Conservation (phyloP, 306 rosid genomes). For the Malus orientalis region DNA sequence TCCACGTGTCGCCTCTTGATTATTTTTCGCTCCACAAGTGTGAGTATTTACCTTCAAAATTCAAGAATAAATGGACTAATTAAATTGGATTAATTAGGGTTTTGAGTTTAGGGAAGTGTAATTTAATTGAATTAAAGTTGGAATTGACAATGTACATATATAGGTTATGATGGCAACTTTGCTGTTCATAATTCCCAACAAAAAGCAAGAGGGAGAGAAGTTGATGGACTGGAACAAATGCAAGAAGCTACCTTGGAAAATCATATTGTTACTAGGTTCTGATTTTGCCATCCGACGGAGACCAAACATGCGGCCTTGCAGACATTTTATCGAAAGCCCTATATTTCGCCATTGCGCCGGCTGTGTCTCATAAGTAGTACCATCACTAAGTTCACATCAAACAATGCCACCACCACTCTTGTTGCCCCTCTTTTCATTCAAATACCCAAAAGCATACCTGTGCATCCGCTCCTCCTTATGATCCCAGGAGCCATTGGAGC, state of each 20-base stretch:
- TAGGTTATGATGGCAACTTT: conserved; percentile 72
- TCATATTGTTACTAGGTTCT: conserved; percentile 71
- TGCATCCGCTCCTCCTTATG: conserved; percentile 76
- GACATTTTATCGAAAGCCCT: conserved; percentile 46
- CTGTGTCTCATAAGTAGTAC: conserved; percentile 55
- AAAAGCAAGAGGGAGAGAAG: conserved; percentile 60
- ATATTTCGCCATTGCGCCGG: conserved; percentile 69
- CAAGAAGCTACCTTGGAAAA: conserved; percentile 81
- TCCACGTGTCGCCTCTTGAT: no score
- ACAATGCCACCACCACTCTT: conserved; percentile 77
- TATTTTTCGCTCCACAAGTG: conserved; percentile 17
- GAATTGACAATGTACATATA: neutral
- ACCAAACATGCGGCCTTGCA: conserved; percentile 65
- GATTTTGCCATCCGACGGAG: conserved; percentile 85
- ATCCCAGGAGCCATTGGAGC: conserved; percentile 79
- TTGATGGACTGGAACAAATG: conserved; percentile 93
- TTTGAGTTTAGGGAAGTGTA: no score
- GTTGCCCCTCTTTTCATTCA: conserved; percentile 58
- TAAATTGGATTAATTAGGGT: neutral
- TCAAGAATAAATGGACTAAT: neutral
- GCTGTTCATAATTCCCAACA: conserved; percentile 83
- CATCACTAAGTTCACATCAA: conserved; percentile 76
- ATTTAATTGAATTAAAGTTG: no score
- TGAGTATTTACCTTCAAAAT: conserved; percentile 23
- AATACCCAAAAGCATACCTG: conserved; percentile 52